A percentile compares a stretch with the other conserved stretches of the same genome.
Conservation (phyloP, 2,329 filamentous ascomycete genomes). For the Cladorrhinum sp. region DNA sequence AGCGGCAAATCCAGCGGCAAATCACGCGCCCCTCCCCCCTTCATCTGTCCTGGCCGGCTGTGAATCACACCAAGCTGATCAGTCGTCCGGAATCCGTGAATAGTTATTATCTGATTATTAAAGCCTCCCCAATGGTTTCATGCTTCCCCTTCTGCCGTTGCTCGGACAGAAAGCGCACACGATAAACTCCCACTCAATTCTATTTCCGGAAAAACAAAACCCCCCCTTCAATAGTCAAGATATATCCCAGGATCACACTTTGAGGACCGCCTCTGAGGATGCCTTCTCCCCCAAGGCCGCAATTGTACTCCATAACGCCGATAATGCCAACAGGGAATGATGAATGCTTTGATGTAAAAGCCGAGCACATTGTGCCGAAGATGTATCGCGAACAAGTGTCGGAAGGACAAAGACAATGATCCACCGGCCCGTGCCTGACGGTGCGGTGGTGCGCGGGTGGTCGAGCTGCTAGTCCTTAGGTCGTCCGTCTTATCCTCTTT, state of each 20-base stretch:
- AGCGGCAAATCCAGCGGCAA: neutral
- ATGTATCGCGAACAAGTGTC: neutral
- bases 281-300: neutral
- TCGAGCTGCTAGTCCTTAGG: neutral
- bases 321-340: neutral
- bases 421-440: neutral
- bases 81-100: neutral
- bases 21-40: neutral
- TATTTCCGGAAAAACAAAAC: neutral
- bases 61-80: neutral
- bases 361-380: neutral
- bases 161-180: neutral
- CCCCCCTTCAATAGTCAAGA: neutral
- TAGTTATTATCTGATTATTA: neutral
- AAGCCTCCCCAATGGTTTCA: neutral
- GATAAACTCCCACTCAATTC: neutral
- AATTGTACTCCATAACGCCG: conserved; percentile 1
- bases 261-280: neutral
- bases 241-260: neutral
- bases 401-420: neutral
- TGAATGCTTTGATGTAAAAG: neutral
- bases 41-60: neutral
- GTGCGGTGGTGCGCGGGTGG: neutral
- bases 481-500: conserved; percentile 13
- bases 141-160: too few relatives aligned